phyloP scores from a whole-genome alignment of 345 rosid species.

The Eucalyptus tenuipes region DNA sequence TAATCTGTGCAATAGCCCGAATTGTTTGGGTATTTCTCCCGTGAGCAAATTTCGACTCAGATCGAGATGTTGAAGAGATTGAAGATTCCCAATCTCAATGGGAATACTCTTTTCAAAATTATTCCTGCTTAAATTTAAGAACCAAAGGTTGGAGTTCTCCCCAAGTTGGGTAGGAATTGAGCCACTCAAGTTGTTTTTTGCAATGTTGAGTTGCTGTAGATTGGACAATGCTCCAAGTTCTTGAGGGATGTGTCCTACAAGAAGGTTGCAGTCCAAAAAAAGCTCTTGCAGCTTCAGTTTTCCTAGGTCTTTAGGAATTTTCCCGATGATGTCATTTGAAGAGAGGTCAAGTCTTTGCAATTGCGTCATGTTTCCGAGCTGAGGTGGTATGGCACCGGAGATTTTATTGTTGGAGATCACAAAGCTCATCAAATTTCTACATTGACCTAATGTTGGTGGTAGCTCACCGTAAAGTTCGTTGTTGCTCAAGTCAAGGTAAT shows the following conservation, averaged over 20 bases:
- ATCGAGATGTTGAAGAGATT: neutral
- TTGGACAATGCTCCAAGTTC: neutral
- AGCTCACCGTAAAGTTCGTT: too few species aligned
- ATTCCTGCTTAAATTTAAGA: neutral
- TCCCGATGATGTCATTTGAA: neutral
- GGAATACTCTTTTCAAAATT: neutral
- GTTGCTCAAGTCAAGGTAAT: too few species aligned
- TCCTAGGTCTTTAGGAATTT: neutral
- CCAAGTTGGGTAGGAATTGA: neutral
- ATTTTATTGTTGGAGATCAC: too few species aligned
- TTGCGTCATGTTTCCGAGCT: neutral
- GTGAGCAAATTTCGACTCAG: neutral
- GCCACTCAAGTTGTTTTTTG: neutral
- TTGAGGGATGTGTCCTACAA: neutral
- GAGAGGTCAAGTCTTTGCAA: neutral
- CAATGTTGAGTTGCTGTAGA: neutral
- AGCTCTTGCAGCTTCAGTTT: neutral
- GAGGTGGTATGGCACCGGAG: neutral
- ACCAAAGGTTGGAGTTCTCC: neutral
- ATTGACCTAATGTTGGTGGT: too few species aligned
- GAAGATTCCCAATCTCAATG: neutral
- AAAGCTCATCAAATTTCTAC: neutral
- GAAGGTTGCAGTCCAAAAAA: neutral
- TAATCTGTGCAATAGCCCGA: neutral
- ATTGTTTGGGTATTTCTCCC: neutral